Evolutionary conservation across 176 grass and related monocot species (phyloP).

Genomic region (Musa troglodytarum): DNA sequence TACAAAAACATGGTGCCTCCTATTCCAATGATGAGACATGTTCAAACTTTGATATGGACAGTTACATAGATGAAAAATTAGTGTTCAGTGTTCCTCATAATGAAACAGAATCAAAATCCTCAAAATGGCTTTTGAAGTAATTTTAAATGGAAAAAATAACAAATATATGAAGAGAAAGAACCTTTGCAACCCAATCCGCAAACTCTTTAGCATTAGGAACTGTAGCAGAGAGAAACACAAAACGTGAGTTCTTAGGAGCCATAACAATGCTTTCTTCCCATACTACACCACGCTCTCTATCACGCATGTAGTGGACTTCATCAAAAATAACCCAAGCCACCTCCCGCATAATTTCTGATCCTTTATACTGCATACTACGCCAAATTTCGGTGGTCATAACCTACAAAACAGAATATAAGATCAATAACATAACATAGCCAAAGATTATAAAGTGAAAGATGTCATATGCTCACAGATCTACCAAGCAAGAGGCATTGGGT

Average conservation of each 20-base stretch:
- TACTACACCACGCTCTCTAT: slow-evolving; percentile 91
- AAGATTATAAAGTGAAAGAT: neutral
- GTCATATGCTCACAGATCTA: neutral
- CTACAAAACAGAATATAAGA: slow-evolving; percentile 7
- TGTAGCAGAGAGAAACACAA: slow-evolving; percentile 92
- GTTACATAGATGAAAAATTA: neutral
- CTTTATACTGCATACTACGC: slow-evolving; percentile 97
- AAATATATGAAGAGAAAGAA: slow-evolving; percentile 6
- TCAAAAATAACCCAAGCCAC: slow-evolving; percentile 96
- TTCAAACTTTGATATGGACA: neutral
- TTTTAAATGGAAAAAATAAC: neutral
- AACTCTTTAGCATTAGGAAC: slow-evolving; percentile 94
- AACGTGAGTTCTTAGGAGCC: slow-evolving; percentile 88
- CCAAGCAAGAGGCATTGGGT: slow-evolving; percentile 87
- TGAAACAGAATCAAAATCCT: neutral
- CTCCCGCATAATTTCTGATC: slow-evolving; percentile 89
- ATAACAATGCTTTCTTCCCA: slow-evolving; percentile 99
- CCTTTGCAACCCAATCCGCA: slow-evolving; percentile 98
- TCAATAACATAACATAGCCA: neutral
- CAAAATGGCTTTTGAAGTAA: neutral
- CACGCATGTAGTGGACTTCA: slow-evolving; percentile 98
- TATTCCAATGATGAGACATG: neutral
- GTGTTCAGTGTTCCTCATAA: neutral
- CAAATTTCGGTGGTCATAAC: slow-evolving; percentile 98
- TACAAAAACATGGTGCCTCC: neutral